phyloP scores from a whole-genome alignment of 1,284 basidiomycete genomes.

The Cryptococcus sp. region DNA sequence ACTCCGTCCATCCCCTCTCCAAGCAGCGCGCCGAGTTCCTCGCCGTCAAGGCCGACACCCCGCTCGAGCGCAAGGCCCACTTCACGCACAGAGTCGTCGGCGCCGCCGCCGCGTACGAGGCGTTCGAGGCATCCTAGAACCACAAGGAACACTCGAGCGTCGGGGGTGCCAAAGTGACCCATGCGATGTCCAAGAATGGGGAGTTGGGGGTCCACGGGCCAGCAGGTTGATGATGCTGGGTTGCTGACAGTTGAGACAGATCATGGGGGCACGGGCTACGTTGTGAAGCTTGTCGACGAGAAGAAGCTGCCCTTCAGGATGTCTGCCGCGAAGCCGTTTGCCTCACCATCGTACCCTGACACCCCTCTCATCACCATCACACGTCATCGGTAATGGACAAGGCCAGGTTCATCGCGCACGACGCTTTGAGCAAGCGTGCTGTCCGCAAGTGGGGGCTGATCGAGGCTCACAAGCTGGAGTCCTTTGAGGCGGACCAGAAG shows the following conservation, averaged over 20 bases:
- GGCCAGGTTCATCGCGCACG: constrained; percentile 25
- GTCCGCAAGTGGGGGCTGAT: constrained; percentile 35
- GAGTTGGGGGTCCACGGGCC: not conserved
- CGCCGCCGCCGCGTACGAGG: constrained; percentile 37
- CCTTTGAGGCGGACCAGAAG: constrained; percentile 33
- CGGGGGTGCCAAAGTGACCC: constrained; percentile 22
- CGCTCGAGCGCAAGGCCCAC: constrained; percentile 37
- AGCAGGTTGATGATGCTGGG: not conserved
- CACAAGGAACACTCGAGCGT: constrained; percentile 20
- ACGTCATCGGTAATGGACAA: no score
- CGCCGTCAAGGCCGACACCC: constrained; percentile 24
- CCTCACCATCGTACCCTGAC: constrained; percentile 2
- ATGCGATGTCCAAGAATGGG: constrained; percentile 30
- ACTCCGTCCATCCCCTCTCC: constrained; percentile 23
- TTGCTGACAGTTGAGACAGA: constrained; percentile 12
- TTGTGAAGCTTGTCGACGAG: constrained; percentile 34
- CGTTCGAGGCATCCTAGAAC: constrained; percentile 34
- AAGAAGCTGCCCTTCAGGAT: constrained; percentile 36
- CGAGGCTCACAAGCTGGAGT: constrained; percentile 26
- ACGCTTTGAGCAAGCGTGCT: constrained; percentile 29
- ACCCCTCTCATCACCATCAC: no score
- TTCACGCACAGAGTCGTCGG: constrained; percentile 37
- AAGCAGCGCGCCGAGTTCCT: constrained; percentile 36
- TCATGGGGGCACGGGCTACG: constrained; percentile 29
- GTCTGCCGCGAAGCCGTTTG: constrained; percentile 8